Percentiles rank a stretch among this genome's conserved stretches.
phyloP scores from a whole-genome alignment of 345 rosid species.

The Physaria fendleri region DNA sequence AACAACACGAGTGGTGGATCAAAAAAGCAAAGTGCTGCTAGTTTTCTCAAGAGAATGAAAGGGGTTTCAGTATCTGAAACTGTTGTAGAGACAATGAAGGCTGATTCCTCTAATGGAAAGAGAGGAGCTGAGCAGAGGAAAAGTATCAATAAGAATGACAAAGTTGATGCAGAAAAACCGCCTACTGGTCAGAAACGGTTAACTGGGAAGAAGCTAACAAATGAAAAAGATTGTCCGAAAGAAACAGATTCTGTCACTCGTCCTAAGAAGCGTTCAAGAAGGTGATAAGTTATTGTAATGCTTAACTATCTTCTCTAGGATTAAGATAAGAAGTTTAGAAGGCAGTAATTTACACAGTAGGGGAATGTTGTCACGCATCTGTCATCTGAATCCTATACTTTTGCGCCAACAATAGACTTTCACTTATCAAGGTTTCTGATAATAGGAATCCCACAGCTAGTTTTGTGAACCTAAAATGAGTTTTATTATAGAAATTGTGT shows the following conservation, averaged over 20 bases:
- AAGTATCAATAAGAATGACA: conserved; percentile 16
- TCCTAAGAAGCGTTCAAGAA: conserved; percentile 42
- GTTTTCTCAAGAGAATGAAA: conserved; percentile 47
- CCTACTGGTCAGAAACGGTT: conserved; percentile 22
- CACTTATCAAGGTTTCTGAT: conserved; percentile 11
- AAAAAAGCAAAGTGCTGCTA: conserved; percentile 43
- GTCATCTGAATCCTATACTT: conserved; percentile 5
- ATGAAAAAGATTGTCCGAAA: conserved; percentile 27
- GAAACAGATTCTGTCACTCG: conserved; percentile 27
- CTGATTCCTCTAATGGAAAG: conserved; percentile 29
- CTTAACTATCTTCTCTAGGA: background rate
- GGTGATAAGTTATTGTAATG: conserved; percentile 14
- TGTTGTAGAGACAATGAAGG: conserved; percentile 24
- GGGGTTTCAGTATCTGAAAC: conserved; percentile 29
- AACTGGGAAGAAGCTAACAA: conserved; percentile 15
- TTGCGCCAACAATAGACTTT: background rate
- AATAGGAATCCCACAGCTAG: conserved; percentile 18
- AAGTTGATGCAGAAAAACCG: conserved; percentile 16
- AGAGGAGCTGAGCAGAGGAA: conserved; percentile 33
- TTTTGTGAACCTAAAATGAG: conserved; percentile 12
- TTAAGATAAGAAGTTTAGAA: background rate
- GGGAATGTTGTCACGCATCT: conserved; percentile 8
- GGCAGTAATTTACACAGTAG: conserved; percentile 1
- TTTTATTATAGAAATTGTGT: background rate
- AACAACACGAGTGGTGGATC: conserved; percentile 13